Evolutionary conservation across 2,329 filamentous ascomycete species (phyloP), one percentile per base, ranked within the genome.

Genomic region (Colletotrichum spinosum): DNA sequence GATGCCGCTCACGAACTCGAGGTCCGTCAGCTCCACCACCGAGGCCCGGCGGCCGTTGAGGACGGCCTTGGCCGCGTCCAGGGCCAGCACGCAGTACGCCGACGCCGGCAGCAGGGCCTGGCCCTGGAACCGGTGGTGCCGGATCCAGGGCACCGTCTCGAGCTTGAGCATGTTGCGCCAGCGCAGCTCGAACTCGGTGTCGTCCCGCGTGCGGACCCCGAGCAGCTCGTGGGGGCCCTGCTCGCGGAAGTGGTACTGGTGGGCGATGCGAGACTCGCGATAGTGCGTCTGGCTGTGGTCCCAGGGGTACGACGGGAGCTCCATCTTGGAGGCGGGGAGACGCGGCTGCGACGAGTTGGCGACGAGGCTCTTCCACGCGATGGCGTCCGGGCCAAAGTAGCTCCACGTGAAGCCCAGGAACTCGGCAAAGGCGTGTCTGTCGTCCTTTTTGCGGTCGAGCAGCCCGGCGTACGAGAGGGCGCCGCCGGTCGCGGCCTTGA

Each of bases 91-190:
- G 1, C 83, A 57, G 68, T 82, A 84, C 0, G 75, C 81, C 0
- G 82, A 77, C 1, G 71, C 78, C 0, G 84, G 83, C 55, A 83
- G 82, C 8, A 86, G 72, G 12, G 77, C 72, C 45, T 81, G 71
- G 3, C 72, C 71, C 34, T 80, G 74, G 51, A 73, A 59, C 25
- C 68, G 64, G 56, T 84, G 80, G 42, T 79, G 75, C 7, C 62
- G 50, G 5, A 83, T 64, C 81, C 81, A 83, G 7, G 70, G 67
- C 25, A 69, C 25, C 2, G 73, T 69, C 11, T 67, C 42, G 2
- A 71, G 60, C 13, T 55, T 55, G 11, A 74, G 50, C 11, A 69
- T 52, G 60, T 71, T 70, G 8, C 69, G 66, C 71, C 71, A 74
- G 6, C 55, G 48, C 2, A 65, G 60, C 34, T 65, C 60, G 1